Percentiles rank a stretch among this genome's conserved stretches.
Conservation (phyloP, 202 grass and related monocot genomes). For the Elaeis oleifera region DNA sequence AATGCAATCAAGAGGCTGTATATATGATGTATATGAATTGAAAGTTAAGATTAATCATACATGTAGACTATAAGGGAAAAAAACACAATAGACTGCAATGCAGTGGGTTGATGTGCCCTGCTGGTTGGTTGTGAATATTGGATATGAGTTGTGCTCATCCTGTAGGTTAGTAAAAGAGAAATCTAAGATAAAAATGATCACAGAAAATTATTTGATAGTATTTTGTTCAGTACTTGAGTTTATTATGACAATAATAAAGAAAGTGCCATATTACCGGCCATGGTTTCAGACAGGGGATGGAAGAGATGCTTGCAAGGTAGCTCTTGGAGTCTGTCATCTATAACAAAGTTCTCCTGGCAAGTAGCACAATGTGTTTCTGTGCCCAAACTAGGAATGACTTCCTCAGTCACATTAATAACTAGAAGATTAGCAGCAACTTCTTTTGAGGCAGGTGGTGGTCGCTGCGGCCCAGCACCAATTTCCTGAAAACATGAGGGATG, state of each 20-base stretch:
- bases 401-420: constrained; percentile 54
- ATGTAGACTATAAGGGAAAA: no score
- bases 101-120: no score
- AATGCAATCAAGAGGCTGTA: no score
- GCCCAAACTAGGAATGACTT: constrained; percentile 33
- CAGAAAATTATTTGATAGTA: no score
- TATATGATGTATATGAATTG: no score
- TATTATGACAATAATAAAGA: no score
- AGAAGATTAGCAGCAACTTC: constrained; percentile 85
- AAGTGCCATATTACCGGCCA: constrained; percentile 56
- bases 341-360: constrained; percentile 74
- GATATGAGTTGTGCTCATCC: no score
- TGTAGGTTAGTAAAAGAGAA: background rate
- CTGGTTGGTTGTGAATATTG: no score
- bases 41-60: no score
- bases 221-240: no score
- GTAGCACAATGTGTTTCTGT: constrained; percentile 48
- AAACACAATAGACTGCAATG: no score
- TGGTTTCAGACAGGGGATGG: constrained; percentile 88
- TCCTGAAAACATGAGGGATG: constrained; percentile 34
- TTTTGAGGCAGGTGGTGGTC: constrained; percentile 76
- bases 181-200: background rate
- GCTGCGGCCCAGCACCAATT: constrained; percentile 33
- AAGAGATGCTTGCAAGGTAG: constrained; percentile 98
- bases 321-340: constrained; percentile 89